Evolutionary conservation across 2,329 filamentous ascomycete species (phyloP).

Genomic region (Rugonectria rugulosa): DNA sequence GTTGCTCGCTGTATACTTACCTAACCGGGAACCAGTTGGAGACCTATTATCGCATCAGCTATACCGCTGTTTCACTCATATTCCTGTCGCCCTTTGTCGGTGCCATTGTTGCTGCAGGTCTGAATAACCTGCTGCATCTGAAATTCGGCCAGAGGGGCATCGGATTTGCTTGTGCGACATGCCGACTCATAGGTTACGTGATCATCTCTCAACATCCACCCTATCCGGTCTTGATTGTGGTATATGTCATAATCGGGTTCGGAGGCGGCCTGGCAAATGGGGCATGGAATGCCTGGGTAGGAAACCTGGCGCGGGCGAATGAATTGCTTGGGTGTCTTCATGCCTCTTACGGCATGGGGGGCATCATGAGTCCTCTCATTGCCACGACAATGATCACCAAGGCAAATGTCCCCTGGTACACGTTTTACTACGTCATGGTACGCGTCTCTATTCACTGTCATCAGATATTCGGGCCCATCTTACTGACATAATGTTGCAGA

Average conservation of each 20-base stretch:
- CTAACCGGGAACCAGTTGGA: slow-evolving; percentile 22
- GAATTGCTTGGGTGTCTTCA: slow-evolving; percentile 75
- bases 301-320: slow-evolving; percentile 74
- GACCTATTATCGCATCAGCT: slow-evolving; percentile 66
- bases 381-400: slow-evolving; percentile 75
- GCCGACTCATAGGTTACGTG: slow-evolving; percentile 71
- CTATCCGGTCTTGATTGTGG: slow-evolving; percentile 70
- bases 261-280: slow-evolving; percentile 72
- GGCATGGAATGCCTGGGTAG: slow-evolving; percentile 63
- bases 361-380: slow-evolving; percentile 72
- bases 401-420: slow-evolving; percentile 68
- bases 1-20: background rate
- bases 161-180: slow-evolving; percentile 64
- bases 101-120: slow-evolving; percentile 66
- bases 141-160: slow-evolving; percentile 57
- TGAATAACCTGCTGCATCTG: slow-evolving; percentile 61
- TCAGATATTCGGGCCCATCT: slow-evolving; percentile 61
- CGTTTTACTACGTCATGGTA: slow-evolving; percentile 80
- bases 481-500: slow-evolving; percentile 3
- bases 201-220: slow-evolving; percentile 71
- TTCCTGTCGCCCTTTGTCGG: slow-evolving; percentile 74
- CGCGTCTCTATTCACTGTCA: slow-evolving; percentile 27
- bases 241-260: slow-evolving; percentile 72
- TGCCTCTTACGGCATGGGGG: slow-evolving; percentile 72
- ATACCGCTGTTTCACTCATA: slow-evolving; percentile 69